A percentile compares a stretch with the other conserved stretches of the same genome.
These are phyloP conservation scores for Nectriaceae sp. DNA, from an alignment of 2,329 filamentous ascomycete genomes.

Conservation along the genomic window DNA sequence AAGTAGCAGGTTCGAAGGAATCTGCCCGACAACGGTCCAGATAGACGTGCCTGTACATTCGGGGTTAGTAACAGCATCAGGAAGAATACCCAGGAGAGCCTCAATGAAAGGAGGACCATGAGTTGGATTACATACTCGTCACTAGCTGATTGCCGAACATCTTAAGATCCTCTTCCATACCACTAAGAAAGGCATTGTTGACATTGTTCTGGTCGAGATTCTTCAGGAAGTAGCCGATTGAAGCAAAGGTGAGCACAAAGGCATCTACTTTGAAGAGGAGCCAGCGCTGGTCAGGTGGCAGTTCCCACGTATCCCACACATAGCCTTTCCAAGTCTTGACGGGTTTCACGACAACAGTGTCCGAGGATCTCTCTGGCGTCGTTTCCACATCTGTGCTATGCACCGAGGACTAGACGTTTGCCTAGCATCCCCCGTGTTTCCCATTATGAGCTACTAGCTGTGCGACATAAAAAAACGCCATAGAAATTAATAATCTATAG, in stretches of 20 bases:
- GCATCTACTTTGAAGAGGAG: slow-evolving; percentile 38
- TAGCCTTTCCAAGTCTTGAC: slow-evolving; percentile 36
- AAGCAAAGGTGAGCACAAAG: slow-evolving; percentile 36
- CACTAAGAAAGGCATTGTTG: slow-evolving; percentile 36
- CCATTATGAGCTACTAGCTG: not conserved
- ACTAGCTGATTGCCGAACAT: slow-evolving; percentile 24
- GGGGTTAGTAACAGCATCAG: not conserved
- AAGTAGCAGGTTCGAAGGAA: slow-evolving; percentile 15
- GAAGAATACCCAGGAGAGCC: not conserved
- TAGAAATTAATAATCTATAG: not conserved
- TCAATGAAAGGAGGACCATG: not conserved
- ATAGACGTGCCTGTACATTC: slow-evolving; percentile 11
- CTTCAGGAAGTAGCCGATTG: slow-evolving; percentile 36
- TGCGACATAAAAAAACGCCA: not conserved
- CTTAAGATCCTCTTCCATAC: slow-evolving; percentile 23
- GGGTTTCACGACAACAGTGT: slow-evolving; percentile 5
- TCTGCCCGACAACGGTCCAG: slow-evolving; percentile 17
- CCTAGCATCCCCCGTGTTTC: not conserved
- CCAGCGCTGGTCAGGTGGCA: slow-evolving; percentile 33
- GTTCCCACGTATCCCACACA: slow-evolving; percentile 39
- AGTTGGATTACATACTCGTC: slow-evolving; percentile 14
- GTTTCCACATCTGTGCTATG: slow-evolving; percentile 1
- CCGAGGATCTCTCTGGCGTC: not conserved
- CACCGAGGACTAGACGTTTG: slow-evolving; percentile 1
- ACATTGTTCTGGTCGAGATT: slow-evolving; percentile 43